These are phyloP conservation scores for Phytophthora agathidicida DNA, from an alignment of 352 stramenopile genomes.

Conservation along the genomic window DNA sequence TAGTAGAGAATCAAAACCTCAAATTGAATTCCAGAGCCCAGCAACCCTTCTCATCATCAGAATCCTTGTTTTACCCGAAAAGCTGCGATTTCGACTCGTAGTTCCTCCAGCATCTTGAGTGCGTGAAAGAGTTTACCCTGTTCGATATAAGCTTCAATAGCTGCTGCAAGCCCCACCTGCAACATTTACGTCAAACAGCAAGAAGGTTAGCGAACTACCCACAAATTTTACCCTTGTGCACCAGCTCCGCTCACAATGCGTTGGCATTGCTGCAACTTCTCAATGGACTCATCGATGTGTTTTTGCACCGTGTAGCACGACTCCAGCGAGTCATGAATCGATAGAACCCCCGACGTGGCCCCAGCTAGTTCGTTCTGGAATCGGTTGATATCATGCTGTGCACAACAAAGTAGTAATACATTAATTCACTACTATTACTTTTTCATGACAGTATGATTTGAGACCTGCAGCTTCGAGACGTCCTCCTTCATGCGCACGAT, in stretches of 20 bases:
- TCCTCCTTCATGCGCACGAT: constrained; percentile 84
- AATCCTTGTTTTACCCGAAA: constrained; percentile 64
- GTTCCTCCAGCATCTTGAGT: constrained; percentile 76
- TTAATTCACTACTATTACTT: background rate
- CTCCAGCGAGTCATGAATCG: constrained; percentile 60
- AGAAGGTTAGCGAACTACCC: no score
- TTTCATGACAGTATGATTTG: background rate
- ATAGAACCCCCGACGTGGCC: constrained; percentile 56
- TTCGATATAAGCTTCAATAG: constrained; percentile 71
- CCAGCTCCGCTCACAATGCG: constrained; percentile 50
- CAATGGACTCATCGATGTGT: constrained; percentile 79
- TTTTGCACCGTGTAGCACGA: constrained; percentile 65
- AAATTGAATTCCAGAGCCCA: no score
- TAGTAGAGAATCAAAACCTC: background rate
- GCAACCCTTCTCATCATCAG: constrained; percentile 3
- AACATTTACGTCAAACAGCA: background rate
- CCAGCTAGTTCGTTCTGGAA: constrained; percentile 65
- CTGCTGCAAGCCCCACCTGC: constrained; percentile 73
- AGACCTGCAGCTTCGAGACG: constrained; percentile 68
- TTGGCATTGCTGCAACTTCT: constrained; percentile 83
- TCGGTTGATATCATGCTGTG: constrained; percentile 63
- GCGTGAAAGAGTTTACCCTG: constrained; percentile 77
- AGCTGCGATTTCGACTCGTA: constrained; percentile 66
- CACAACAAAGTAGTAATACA: constrained; percentile 6
- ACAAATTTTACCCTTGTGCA: background rate